Base-by-base conservation (phyloP, 148 eudicot genomes). In the Cornus suecica region DNA sequence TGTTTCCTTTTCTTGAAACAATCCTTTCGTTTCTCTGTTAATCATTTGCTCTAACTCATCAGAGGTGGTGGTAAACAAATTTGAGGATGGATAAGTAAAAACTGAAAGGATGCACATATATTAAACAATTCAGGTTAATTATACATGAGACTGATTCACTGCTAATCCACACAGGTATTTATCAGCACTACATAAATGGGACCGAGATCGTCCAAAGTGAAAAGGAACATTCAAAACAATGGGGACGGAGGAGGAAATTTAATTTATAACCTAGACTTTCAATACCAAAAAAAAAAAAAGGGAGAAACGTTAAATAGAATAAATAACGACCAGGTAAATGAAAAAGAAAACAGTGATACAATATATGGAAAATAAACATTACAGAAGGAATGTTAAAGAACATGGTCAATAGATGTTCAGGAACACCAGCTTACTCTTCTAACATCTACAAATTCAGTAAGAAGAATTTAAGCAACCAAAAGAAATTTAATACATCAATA, bases 401-500 rank as follows among this genome's bases (percentile, higher is more conserved):
- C 31, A 51, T 48, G n/a, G 31, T 41, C 45, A 15, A 48, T 37
- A 16, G 24, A 1, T 11, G 48, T 70, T 30, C 6, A 45, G 42
- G 9, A 45, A 28, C 61, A 48, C 10, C 61, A 70, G 15, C 32
- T 70, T 1, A 45, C 48, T 69, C 60, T 45, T 51, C 71, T 34
- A n/a, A 20, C 56, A 69, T 34, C 10, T 42, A 68, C 8, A 69
- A 37, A 42, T 23, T 68, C 18, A 41, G 24, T 23, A 27, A 48
- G 54, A 27, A 74, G 26, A 63, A 42, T 32, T 64, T 28, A 37
- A 73, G 34, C 68, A 65, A 64, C 58, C 22, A 42, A 45, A 74
- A 42, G 28, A 2, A 74, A 30, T n/a, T 27, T 54, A 27, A 79
- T 11, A 48, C 2, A 32, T n/a, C 4, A 74, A 41, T 89, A 95